A percentile compares a stretch with the other conserved stretches of the same genome.
These are phyloP conservation scores for Chrysoporthe deuterocubensis DNA, from an alignment of 2,329 filamentous ascomycete genomes.

Conservation along the genomic window DNA sequence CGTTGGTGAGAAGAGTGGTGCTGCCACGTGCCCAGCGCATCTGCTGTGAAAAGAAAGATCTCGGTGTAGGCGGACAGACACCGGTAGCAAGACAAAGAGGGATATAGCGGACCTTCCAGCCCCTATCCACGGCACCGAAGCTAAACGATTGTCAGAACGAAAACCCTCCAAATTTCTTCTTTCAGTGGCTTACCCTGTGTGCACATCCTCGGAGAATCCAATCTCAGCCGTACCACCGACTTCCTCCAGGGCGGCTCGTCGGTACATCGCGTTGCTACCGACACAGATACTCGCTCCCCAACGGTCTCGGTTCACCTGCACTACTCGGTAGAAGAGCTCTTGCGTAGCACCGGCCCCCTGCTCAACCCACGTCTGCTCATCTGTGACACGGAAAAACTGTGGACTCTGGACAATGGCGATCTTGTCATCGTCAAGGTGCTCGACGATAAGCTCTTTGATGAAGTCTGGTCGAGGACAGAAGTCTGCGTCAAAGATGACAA, in stretches of 20 bases:
- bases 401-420: slow-evolving; percentile 47
- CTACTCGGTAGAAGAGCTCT: slow-evolving; percentile 48
- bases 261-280: slow-evolving; percentile 47
- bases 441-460: slow-evolving; percentile 43
- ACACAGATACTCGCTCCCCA: slow-evolving; percentile 49
- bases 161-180: too few relatives aligned
- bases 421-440: slow-evolving; percentile 43
- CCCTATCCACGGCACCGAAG: slow-evolving; percentile 46
- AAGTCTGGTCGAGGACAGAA: slow-evolving; percentile 48
- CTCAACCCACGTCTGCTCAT: slow-evolving; percentile 48
- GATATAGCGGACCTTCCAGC: slow-evolving; percentile 48
- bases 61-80: slow-evolving; percentile 47
- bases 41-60: slow-evolving; percentile 49
- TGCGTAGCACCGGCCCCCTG: slow-evolving; percentile 47
- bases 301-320: slow-evolving; percentile 45
- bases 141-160: slow-evolving; percentile 26
- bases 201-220: slow-evolving; percentile 49
- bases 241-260: slow-evolving; percentile 43
- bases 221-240: slow-evolving; percentile 48
- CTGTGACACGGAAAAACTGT: slow-evolving; percentile 45
- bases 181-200: slow-evolving; percentile 40
- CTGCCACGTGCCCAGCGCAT: slow-evolving; percentile 49
- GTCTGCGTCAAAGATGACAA: slow-evolving; percentile 48
- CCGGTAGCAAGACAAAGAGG: slow-evolving; percentile 47
- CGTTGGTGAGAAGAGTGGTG: slow-evolving; percentile 45